phyloP scores from a whole-genome alignment of 1,284 basidiomycete genomes.

The Trichosporon sp. region DNA sequence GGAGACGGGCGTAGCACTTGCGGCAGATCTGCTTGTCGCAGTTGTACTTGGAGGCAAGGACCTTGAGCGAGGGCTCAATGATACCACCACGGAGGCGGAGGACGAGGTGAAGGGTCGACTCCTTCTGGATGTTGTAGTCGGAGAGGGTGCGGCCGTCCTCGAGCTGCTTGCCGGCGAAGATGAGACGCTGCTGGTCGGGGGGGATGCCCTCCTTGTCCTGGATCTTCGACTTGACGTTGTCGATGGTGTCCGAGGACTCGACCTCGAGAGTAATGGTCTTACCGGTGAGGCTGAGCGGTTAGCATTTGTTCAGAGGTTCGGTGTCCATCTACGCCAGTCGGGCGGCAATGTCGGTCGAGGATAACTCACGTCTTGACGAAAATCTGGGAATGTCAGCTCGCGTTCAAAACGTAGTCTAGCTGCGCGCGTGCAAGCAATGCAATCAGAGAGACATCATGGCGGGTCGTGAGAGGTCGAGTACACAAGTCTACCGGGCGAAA shows the following conservation, averaged over 20 bases:
- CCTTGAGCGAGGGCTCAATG: conserved; percentile 98
- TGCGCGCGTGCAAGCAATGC: background rate
- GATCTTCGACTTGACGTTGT: conserved; percentile 59
- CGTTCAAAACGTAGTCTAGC: background rate
- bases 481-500: too few species aligned
- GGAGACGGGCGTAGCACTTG: conserved; percentile 99
- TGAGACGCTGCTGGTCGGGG: conserved; percentile 88
- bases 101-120: conserved; percentile 94
- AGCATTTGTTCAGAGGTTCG: conserved; percentile 1
- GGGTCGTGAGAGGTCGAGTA: background rate
- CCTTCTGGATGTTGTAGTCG: conserved; percentile 99
- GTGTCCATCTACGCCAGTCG: background rate
- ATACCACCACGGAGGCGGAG: conserved; percentile 97
- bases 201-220: conserved; percentile 67
- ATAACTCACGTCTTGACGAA: conserved; percentile 52
- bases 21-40: conserved; percentile 98
- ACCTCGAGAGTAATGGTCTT: conserved; percentile 59
- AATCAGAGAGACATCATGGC: background rate
- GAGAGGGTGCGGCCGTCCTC: conserved; percentile 91
- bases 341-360: background rate
- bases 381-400: conserved; percentile 36
- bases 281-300: conserved; percentile 51
- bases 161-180: conserved; percentile 93
- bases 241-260: conserved; percentile 58
- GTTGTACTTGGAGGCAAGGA: conserved; percentile 93